Evolutionary conservation across 2,329 filamentous ascomycete species (phyloP).

Genomic region (Alternaria ethzedia): DNA sequence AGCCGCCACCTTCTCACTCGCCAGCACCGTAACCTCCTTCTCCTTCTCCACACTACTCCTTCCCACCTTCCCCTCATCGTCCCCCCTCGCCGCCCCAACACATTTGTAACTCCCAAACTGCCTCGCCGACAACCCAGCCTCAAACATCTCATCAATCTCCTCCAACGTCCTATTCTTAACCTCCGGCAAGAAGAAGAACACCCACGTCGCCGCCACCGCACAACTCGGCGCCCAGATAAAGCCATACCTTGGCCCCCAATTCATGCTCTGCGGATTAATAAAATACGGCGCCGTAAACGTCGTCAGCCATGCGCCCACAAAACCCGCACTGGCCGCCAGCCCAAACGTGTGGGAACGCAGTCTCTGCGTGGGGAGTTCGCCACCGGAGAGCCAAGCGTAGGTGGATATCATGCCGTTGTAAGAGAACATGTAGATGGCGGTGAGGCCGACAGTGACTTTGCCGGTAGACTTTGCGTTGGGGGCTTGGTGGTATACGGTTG

Average conservation of each 20-base stretch:
- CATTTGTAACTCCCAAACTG: slow-evolving; percentile 52
- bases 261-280: slow-evolving; percentile 61
- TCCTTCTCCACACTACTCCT: slow-evolving; percentile 36
- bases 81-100: slow-evolving; percentile 21
- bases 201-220: slow-evolving; percentile 38
- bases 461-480: slow-evolving; percentile 47
- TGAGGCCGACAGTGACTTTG: slow-evolving; percentile 60
- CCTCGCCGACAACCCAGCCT: slow-evolving; percentile 51
- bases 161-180: slow-evolving; percentile 61
- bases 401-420: slow-evolving; percentile 63
- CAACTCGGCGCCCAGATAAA: slow-evolving; percentile 61
- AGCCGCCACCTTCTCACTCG: slow-evolving; percentile 34
- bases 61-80: slow-evolving; percentile 11
- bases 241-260: slow-evolving; percentile 65
- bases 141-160: slow-evolving; percentile 63
- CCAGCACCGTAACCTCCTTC: slow-evolving; percentile 31
- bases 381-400: slow-evolving; percentile 64
- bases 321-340: slow-evolving; percentile 59
- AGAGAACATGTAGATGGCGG: slow-evolving; percentile 60
- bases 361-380: slow-evolving; percentile 64
- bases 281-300: slow-evolving; percentile 67
- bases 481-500: slow-evolving; percentile 58
- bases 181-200: slow-evolving; percentile 59
- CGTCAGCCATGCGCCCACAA: slow-evolving; percentile 62
- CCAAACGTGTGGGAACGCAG: slow-evolving; percentile 65